Evolutionary conservation across 139 green algal genomes (phyloP), one percentile per base, ranked within the genome.

Genomic region (Astrephomene gubernaculifera): DNA sequence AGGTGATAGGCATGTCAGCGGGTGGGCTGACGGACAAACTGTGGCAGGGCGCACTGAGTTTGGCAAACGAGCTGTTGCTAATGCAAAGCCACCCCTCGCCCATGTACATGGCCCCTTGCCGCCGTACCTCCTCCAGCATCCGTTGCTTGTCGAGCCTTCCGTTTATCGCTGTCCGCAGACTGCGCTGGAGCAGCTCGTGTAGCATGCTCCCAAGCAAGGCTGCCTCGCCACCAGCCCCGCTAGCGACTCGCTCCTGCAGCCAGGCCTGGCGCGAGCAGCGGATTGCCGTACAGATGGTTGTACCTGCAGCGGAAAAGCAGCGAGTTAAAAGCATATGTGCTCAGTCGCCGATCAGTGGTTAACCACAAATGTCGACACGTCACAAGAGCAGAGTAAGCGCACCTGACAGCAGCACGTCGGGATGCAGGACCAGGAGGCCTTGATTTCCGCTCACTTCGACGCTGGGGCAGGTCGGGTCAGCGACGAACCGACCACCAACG

Each of bases 331-430:
- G n/a, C n/a, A n/a, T n/a, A n/a, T n/a, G 67, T 45, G 67, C 49
- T 73, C 19, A 24, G 33, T 3, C 3, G 17, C 14, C 49, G 49
- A 57, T 25, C 49, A 57, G 49, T 57, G 14, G 49, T 12, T 12
- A 12, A 12, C 49, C 49, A 57, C 49, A 57, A 12, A n/a, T n/a
- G n/a, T n/a, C n/a, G n/a, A n/a, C n/a, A n/a, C n/a, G n/a, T n/a
- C n/a, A n/a, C n/a, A n/a, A n/a, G n/a, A n/a, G n/a, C n/a, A n/a
- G n/a, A n/a, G n/a, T n/a, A n/a, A n/a, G 54, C 83, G 5, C 81
- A 94, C 90, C 89, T 61, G 92, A 95, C 67, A 98, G 86, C 71
- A 98, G 91, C 49, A 96, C 29, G 71, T 98, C 94, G 21, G 95
- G 95, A 83, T 96, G 94, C 83, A 96, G 75, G 19, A 98, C 81